Base-by-base conservation (phyloP, 106 monocot species). In the Allium fistulosum region DNA sequence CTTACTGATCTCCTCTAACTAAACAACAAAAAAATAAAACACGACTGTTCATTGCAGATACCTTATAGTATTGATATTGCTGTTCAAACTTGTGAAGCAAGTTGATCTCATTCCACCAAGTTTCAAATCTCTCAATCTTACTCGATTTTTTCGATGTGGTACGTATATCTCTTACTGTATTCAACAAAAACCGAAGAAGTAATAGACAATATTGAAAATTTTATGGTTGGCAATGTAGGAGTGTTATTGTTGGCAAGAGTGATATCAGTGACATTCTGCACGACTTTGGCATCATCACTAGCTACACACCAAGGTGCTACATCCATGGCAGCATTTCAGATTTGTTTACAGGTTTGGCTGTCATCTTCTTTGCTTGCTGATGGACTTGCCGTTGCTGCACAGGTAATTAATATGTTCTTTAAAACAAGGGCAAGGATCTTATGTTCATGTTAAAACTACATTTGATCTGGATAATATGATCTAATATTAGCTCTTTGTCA, bases 341-440 rank as follows among this genome's bases (percentile, higher is more conserved):
- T 96, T 18, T 88, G 83, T 72, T 72, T 82, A 71, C 96, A 96
- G 75, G 66, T 96, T 58, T 96, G 96, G 96, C 48, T 96, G 58
- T 52, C 96, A 1, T 88, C 91, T 46, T 96, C 91, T 78, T 88
- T 96, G 48, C 80, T 96, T 59, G 88, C 96, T 11, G 96, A 96
- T 80, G 96, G 96, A 65, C 66, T 96, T 26, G 96, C 96, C 18
- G 92, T 96, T 58, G 96, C 96, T 37, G 96, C 88, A 51, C 96
- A 96, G 91, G 96, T 96, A 57, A 55, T 46, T 62, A 62, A 2
- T 59, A 8, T 15, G 15, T 55, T 55, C 15, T 55, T 55, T 55
- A 55, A 55, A 12, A 55, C 6, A 55, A 6, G 53, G 53, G 3
- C 6, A 55, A 2, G 53, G 53, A 55, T 15, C 13, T 13, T 53